These are phyloP conservation scores for Spongospora subterranea DNA, from an alignment of 208 protist species.

Conservation along the genomic window DNA sequence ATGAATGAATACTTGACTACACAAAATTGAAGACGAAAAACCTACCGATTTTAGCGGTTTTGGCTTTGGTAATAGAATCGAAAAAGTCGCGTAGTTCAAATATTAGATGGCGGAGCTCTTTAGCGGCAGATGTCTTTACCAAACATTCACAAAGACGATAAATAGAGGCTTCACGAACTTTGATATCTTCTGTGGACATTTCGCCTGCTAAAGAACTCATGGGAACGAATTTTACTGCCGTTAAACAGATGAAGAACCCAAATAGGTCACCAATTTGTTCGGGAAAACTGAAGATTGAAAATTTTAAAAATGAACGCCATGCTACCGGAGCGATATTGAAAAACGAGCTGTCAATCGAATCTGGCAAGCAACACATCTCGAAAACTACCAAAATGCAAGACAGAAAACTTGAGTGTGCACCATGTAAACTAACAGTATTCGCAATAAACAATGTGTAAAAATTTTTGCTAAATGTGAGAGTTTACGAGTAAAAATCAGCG, in stretches of 20 bases:
- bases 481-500: background rate
- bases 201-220: conserved; percentile 24
- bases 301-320: too few species aligned
- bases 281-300: too few species aligned
- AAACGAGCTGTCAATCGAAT: background rate
- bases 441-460: background rate
- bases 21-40: background rate
- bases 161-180: conserved; percentile 78
- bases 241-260: too few species aligned
- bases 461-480: background rate
- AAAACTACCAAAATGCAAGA: background rate
- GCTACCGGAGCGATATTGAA: too few species aligned
- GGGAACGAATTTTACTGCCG: too few species aligned
- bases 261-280: too few species aligned
- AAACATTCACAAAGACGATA: conserved; percentile 74
- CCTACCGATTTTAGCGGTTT: conserved; percentile 80
- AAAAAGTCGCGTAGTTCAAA: conserved; percentile 76
- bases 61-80: conserved; percentile 77
- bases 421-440: background rate
- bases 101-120: conserved; percentile 67
- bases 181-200: conserved; percentile 7
- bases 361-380: background rate
- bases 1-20: background rate
- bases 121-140: conserved; percentile 64
- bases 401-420: background rate